Percentiles rank a stretch among this genome's conserved stretches.
These are phyloP conservation scores for Nicotiana paniculata DNA, from an alignment of 257 asterid genomes.

Conservation along the genomic window DNA sequence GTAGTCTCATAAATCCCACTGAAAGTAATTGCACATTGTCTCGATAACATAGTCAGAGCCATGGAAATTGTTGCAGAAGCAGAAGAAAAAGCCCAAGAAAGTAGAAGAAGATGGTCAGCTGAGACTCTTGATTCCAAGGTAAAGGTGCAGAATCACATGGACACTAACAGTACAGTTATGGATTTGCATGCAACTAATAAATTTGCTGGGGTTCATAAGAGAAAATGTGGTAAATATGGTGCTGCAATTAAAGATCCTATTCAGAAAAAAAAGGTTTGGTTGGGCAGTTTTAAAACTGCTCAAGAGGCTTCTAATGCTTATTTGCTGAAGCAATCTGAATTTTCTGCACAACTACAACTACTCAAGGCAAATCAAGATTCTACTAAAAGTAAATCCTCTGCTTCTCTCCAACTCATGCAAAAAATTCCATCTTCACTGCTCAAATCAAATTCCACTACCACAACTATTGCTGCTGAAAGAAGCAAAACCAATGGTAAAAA, in stretches of 20 bases:
- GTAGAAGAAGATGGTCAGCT: no score
- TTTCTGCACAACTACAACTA: neutral
- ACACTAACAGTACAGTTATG: neutral
- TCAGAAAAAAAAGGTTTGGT: neutral
- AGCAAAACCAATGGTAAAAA: neutral
- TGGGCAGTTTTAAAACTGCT: neutral
- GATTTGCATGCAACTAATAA: neutral
- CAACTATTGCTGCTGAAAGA: neutral
- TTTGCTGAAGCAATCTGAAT: neutral
- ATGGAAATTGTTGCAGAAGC: neutral
- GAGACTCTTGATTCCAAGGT: no score
- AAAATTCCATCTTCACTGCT: neutral
- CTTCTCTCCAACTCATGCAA: neutral
- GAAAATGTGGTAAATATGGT: neutral
- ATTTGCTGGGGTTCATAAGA: conserved; percentile 6
- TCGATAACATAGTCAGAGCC: neutral
- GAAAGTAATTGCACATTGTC: neutral
- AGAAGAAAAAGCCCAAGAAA: neutral
- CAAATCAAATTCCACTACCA: no score
- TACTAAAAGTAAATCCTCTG: neutral
- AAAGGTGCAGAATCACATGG: no score
- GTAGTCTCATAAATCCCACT: neutral
- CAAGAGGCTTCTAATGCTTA: neutral
- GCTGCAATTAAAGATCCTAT: conserved; percentile 3
- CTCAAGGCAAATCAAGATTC: neutral